Evolutionary conservation across 345 rosid species (phyloP).

Genomic region (Eucalyptus marginata): DNA sequence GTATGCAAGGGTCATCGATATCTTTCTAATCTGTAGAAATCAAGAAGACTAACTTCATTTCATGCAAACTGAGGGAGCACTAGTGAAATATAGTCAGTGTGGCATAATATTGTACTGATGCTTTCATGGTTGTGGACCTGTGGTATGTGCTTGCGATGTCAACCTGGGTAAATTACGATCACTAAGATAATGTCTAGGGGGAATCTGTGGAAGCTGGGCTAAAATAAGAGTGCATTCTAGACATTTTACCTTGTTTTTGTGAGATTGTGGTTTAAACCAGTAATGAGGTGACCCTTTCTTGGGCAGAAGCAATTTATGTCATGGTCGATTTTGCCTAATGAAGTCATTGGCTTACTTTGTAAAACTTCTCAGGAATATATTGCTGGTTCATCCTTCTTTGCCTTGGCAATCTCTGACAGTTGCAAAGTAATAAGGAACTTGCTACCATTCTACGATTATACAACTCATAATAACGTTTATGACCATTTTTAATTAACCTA

Average conservation of each 20-base stretch:
- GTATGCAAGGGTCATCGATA: not conserved
- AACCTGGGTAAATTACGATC: not conserved
- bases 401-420: not conserved
- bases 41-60: not conserved
- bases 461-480: not conserved
- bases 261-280: not conserved
- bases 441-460: not conserved
- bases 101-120: not conserved
- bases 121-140: not conserved
- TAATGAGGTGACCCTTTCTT: not conserved
- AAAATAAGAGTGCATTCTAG: not conserved
- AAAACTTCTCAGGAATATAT: not conserved
- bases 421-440: not conserved
- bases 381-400: not conserved
- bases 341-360: not conserved
- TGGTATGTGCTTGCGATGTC: not conserved
- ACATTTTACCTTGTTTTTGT: not conserved
- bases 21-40: not conserved
- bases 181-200: not conserved
- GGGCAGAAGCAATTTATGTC: not conserved
- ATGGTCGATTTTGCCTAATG: not conserved
- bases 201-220: not conserved
- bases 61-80: not conserved
- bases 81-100: not conserved
- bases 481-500: not conserved